Conservation (phyloP, 73 alveolate genomes). For the Blepharisma stoltei region DNA sequence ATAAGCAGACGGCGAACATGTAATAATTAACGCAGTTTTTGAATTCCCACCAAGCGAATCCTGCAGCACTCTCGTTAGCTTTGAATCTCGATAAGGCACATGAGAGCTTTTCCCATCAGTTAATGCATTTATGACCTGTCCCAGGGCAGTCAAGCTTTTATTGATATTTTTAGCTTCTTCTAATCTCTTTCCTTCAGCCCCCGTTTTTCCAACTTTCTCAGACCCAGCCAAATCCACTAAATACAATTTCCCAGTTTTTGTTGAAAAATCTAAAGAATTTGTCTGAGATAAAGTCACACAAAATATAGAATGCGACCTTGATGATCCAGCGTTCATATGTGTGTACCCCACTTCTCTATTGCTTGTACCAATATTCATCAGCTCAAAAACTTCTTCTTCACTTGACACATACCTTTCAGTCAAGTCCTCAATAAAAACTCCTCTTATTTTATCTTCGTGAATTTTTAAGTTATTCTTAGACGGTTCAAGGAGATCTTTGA, state of each 20-base stretch:
- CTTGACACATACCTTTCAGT: slow-evolving; percentile 91
- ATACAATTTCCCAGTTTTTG: slow-evolving; percentile 87
- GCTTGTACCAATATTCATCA: slow-evolving; percentile 87
- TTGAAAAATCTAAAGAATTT: slow-evolving; percentile 76
- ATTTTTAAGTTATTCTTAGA: slow-evolving; percentile 67
- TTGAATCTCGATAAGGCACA: slow-evolving; percentile 95
- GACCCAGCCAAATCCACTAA: slow-evolving; percentile 88
- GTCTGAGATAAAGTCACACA: slow-evolving; percentile 78
- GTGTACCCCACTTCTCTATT: slow-evolving; percentile 96
- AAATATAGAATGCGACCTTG: slow-evolving; percentile 93
- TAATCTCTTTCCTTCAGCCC: slow-evolving; percentile 75
- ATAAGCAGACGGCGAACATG: slow-evolving; percentile 71
- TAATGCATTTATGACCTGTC: slow-evolving; percentile 76
- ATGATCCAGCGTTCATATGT: slow-evolving; percentile 92
- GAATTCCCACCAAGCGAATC: slow-evolving; percentile 95
- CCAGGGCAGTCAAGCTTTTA: slow-evolving; percentile 78
- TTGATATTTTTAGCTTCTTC: slow-evolving; percentile 89
- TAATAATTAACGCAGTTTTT: slow-evolving; percentile 83
- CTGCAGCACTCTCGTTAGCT: slow-evolving; percentile 90
- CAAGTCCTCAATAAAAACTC: slow-evolving; percentile 89
- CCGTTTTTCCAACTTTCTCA: slow-evolving; percentile 80
- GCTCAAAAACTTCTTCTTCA: slow-evolving; percentile 87
- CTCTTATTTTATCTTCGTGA: slow-evolving; percentile 90
- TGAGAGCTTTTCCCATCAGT: slow-evolving; percentile 37
- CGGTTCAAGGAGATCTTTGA: slow-evolving; percentile 73